Conservation (phyloP, 495 filamentous ascomycete species). For the Platismatia glauca region DNA sequence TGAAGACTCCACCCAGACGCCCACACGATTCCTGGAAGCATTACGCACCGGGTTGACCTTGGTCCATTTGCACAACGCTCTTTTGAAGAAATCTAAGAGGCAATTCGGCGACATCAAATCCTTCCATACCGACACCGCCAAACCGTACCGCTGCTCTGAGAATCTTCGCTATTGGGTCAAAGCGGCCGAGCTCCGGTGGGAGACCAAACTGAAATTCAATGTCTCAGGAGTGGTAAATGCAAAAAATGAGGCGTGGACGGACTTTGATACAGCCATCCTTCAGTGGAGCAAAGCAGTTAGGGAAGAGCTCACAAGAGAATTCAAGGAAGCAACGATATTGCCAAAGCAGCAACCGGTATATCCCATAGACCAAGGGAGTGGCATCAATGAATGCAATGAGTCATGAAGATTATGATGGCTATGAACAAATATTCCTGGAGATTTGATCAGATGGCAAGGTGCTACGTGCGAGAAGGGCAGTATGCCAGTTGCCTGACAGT, state of each 20-base stretch:
- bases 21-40: constrained; percentile 65
- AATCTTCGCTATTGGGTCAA: constrained; percentile 95
- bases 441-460: constrained; percentile 1
- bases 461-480: not conserved
- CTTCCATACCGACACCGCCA: constrained; percentile 81
- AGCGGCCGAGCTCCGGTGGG: constrained; percentile 90
- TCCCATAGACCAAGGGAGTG: constrained; percentile 1
- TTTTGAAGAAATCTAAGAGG: constrained; percentile 71
- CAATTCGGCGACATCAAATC: constrained; percentile 85
- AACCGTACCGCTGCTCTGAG: constrained; percentile 88
- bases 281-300: constrained; percentile 71
- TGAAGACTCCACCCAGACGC: constrained; percentile 44
- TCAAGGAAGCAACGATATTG: constrained; percentile 31
- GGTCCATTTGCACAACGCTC: constrained; percentile 79
- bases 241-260: constrained; percentile 58
- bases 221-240: constrained; percentile 76
- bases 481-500: not conserved
- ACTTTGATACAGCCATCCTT: constrained; percentile 71
- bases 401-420: constrained; percentile 9
- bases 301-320: constrained; percentile 61
- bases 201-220: constrained; percentile 74
- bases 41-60: constrained; percentile 73
- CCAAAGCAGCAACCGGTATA: constrained; percentile 1
- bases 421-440: not conserved
- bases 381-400: not conserved